phyloP scores from a whole-genome alignment of 495 filamentous ascomycete species.

The Hypoxylon fragiforme region DNA sequence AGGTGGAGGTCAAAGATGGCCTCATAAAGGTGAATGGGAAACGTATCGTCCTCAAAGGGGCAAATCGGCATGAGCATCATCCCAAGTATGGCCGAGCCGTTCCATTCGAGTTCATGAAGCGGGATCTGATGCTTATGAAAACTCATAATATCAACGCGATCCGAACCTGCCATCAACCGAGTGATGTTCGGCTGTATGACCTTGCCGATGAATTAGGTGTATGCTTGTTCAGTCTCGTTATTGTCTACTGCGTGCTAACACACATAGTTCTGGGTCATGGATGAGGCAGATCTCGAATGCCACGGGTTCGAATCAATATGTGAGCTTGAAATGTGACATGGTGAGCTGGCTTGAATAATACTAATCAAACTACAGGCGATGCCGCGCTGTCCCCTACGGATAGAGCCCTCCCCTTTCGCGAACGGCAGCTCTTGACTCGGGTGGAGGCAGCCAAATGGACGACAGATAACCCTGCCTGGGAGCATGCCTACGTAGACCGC shows the following conservation, averaged over 20 bases:
- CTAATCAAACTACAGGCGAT: conserved; percentile 19
- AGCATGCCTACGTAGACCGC: conserved; percentile 66
- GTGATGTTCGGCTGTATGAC: conserved; percentile 59
- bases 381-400: conserved; percentile 34
- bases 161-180: conserved; percentile 65
- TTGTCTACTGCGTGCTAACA: background rate
- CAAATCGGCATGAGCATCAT: conserved; percentile 69
- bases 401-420: conserved; percentile 31
- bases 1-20: conserved; percentile 60
- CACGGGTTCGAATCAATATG: conserved; percentile 63
- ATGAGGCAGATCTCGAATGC: conserved; percentile 72
- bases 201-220: conserved; percentile 66
- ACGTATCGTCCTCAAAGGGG: conserved; percentile 59
- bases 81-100: conserved; percentile 61
- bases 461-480: conserved; percentile 66
- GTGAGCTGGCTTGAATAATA: conserved; percentile 7
- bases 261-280: conserved; percentile 62
- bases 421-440: conserved; percentile 57
- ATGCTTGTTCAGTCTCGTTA: background rate
- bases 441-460: conserved; percentile 57
- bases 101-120: conserved; percentile 56
- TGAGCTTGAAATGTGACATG: background rate
- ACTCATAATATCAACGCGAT: conserved; percentile 67
- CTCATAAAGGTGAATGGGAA: conserved; percentile 62
- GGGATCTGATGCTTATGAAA: conserved; percentile 69